A percentile compares a stretch with the other conserved stretches of the same genome.
These are phyloP conservation scores for Termitomyces sp. DNA, from an alignment of 768 basidiomycete species.

Conservation along the genomic window DNA sequence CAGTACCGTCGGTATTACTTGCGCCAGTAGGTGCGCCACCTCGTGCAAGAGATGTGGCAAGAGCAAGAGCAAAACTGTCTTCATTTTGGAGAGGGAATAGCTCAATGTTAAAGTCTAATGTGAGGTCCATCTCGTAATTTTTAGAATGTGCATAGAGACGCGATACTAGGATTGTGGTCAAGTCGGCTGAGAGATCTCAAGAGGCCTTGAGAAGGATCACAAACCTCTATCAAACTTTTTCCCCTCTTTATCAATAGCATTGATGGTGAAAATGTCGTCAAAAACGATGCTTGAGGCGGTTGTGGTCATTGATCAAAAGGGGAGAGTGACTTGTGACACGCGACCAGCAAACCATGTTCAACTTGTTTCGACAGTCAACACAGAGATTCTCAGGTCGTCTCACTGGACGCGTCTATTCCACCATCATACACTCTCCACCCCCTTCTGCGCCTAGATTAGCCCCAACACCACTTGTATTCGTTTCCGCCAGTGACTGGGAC, in stretches of 20 bases:
- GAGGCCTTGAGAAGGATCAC: slow-evolving; percentile 17
- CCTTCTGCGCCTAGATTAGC: slow-evolving; percentile 37
- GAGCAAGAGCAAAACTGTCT: slow-evolving; percentile 78
- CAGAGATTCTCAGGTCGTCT: background rate
- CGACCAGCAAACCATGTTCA: slow-evolving; percentile 1
- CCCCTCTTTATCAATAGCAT: slow-evolving; percentile 83
- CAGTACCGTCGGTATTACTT: slow-evolving; percentile 41
- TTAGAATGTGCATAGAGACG: slow-evolving; percentile 85
- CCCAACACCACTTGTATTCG: slow-evolving; percentile 50
- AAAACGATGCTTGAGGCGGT: slow-evolving; percentile 77
- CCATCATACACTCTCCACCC: slow-evolving; percentile 33
- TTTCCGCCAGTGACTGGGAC: slow-evolving; percentile 45
- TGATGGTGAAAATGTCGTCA: slow-evolving; percentile 89
- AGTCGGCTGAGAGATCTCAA: background rate
- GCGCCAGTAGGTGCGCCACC: slow-evolving; percentile 40
- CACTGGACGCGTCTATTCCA: slow-evolving; percentile 21
- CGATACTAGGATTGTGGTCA: slow-evolving; percentile 57
- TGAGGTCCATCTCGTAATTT: slow-evolving; percentile 89
- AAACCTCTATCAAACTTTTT: slow-evolving; percentile 97
- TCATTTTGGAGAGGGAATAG: slow-evolving; percentile 68
- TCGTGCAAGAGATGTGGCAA: slow-evolving; percentile 75
- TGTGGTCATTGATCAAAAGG: slow-evolving; percentile 39
- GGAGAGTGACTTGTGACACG: slow-evolving; percentile 6
- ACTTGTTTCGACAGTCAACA: background rate
- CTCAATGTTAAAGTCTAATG: slow-evolving; percentile 92